Conservation (phyloP, 805 yeast species). For the Candida pini region DNA sequence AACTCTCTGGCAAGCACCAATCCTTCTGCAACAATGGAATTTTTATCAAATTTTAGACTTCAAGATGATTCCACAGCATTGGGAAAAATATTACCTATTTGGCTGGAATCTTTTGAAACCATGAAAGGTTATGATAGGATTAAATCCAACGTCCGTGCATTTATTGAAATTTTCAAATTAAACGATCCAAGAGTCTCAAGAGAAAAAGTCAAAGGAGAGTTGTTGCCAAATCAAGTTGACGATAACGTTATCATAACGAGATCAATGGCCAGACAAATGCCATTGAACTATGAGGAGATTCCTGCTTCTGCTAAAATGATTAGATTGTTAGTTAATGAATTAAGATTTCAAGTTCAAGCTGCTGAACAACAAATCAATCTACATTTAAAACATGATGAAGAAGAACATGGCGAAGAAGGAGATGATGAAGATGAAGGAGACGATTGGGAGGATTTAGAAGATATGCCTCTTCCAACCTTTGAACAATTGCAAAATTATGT, state of each 20-base stretch:
- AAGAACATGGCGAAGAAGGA: slow-evolving; percentile 25
- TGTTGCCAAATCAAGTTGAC: slow-evolving; percentile 46
- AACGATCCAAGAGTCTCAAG: slow-evolving; percentile 45
- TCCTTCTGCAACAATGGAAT: slow-evolving; percentile 56
- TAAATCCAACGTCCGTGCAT: slow-evolving; percentile 59
- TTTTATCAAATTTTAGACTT: slow-evolving; percentile 39
- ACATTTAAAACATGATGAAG: slow-evolving; percentile 2
- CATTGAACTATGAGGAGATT: slow-evolving; percentile 56
- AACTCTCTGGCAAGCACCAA: slow-evolving; percentile 63
- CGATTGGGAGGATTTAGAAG: slow-evolving; percentile 78
- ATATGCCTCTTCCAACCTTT: slow-evolving; percentile 54
- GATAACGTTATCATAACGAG: slow-evolving; percentile 73
- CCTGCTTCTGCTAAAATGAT: slow-evolving; percentile 69
- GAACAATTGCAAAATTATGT: slow-evolving; percentile 58
- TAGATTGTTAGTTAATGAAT: slow-evolving; percentile 63
- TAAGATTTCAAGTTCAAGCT: slow-evolving; percentile 51
- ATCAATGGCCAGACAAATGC: slow-evolving; percentile 69
- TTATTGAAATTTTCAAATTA: slow-evolving; percentile 60
- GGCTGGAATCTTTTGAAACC: slow-evolving; percentile 80
- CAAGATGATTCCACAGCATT: slow-evolving; percentile 37
- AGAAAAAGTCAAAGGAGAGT: slow-evolving; percentile 71
- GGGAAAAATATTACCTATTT: slow-evolving; percentile 57
- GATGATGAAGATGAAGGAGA: slow-evolving; percentile 42
- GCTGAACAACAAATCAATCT: slow-evolving; percentile 35
- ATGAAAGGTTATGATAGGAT: slow-evolving; percentile 76